Evolutionary conservation across 352 stramenopile genomes (phyloP).

Genomic region (Phytophthora tentaculata): DNA sequence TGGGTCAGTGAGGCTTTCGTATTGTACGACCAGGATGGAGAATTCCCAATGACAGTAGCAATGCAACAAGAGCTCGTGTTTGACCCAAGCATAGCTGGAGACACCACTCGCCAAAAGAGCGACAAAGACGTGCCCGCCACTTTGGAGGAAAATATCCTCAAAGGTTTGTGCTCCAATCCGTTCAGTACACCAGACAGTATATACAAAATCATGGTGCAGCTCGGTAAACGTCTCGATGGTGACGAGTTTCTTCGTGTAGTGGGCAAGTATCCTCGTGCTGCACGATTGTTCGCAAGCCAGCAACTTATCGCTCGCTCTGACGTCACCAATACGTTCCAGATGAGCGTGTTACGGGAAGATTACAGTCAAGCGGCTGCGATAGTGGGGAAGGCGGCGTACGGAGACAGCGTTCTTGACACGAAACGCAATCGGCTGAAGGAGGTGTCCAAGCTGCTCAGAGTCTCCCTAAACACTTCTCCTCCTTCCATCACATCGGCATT

Average conservation of each 20-base stretch:
- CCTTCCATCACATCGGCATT: conserved; percentile 29
- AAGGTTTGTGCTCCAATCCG: conserved; percentile 48
- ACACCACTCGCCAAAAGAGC: background rate
- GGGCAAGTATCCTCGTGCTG: conserved; percentile 51
- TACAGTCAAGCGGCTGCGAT: conserved; percentile 40
- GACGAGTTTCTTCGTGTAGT: conserved; percentile 48
- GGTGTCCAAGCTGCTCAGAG: conserved; percentile 42
- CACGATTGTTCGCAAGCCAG: conserved; percentile 50
- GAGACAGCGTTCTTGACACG: conserved; percentile 48
- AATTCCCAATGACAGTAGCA: conserved; percentile 45
- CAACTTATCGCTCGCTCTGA: conserved; percentile 42
- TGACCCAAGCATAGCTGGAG: conserved; percentile 2
- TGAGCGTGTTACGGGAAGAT: conserved; percentile 32
- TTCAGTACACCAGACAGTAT: conserved; percentile 57
- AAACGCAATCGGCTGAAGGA: conserved; percentile 48
- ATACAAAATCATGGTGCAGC: conserved; percentile 45
- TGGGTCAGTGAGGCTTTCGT: conserved; percentile 51
- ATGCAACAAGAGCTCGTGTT: conserved; percentile 45
- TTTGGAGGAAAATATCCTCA: conserved; percentile 55
- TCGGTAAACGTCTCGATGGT: conserved; percentile 33
- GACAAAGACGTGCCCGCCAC: conserved; percentile 18
- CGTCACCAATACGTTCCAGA: conserved; percentile 39
- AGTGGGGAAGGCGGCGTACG: conserved; percentile 56
- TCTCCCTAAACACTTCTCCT: conserved; percentile 14
- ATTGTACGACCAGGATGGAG: conserved; percentile 45